Base-by-base conservation (phyloP, 2,329 filamentous ascomycete genomes). In the Trichoderma aggressivum region DNA sequence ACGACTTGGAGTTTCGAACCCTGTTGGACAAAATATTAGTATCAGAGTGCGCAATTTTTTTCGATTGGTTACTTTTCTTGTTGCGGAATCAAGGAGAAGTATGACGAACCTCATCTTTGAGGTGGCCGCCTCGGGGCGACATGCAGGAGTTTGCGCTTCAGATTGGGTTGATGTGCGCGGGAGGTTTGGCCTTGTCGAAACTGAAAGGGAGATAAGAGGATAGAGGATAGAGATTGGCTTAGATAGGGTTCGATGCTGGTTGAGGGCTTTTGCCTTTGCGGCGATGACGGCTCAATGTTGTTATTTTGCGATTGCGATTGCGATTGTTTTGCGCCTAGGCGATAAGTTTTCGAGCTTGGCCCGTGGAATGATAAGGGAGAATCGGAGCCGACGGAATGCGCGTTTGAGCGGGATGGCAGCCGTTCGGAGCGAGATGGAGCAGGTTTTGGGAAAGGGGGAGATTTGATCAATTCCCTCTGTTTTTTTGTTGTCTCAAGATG, bases 1-100 rank as follows among this genome's bases (percentile, higher is more conserved):
- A 88, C 83, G 73, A 88, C 86, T 78, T 90, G 87, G 58, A 86
- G 80, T 73, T 80, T 84, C 67, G 87, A 85, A 80, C 88, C 88
- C 86, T 88, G 67, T 30, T 14, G 21, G 3, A 28, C 26, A 28
- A 8, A 28, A 18, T 7, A 34, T 59, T 24, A 69, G 56, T 24
- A 32, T 66, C 24, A 34, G 26, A 21, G 21, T 2, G 16, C 21
- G 12, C 30, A 50, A 18, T 3, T 28, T 28, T 8, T 43, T 26
- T 50, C 11, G 24, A 32, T 53, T 53, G 47, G 47, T 5, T 53
- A 7, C 21, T 53, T 24, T 50, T 50, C 1, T 30, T 36, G 3
- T 8, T 32, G 26, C 4, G 60, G 11, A 11, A n/a, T 39, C 18
- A 21, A 39, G 60, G 18, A 3, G 1, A 28, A 14, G 24, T 18